A percentile compares a stretch with the other conserved stretches of the same genome.
Conservation (phyloP, 306 rosid species). For the Ceratonia siliqua region DNA sequence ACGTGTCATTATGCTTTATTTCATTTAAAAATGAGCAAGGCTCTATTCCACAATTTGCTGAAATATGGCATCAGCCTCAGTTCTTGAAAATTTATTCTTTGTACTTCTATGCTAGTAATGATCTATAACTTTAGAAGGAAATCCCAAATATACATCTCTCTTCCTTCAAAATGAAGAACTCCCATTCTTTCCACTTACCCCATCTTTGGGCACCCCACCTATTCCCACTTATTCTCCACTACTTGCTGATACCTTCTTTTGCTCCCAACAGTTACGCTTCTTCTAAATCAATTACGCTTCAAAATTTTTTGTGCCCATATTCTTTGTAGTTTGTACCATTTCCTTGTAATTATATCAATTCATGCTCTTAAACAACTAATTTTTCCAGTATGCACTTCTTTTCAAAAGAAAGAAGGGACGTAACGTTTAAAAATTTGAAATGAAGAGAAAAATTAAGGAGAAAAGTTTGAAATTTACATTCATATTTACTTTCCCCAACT, state of each 20-base stretch:
- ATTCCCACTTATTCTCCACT: neutral
- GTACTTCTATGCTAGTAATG: neutral
- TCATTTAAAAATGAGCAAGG: slow-evolving; percentile 1
- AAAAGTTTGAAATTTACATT: neutral
- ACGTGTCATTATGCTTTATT: neutral
- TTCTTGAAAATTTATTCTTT: neutral
- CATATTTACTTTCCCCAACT: neutral
- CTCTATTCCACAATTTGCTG: slow-evolving; percentile 18
- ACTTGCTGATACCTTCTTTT: neutral
- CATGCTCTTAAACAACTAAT: neutral
- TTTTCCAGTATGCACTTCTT: neutral
- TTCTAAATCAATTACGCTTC: slow-evolving; percentile 4
- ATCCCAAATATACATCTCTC: slow-evolving; percentile 9
- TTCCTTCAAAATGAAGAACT: neutral
- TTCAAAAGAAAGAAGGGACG: slow-evolving; percentile 3
- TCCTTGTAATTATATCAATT: neutral
- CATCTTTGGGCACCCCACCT: neutral
- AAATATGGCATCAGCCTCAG: slow-evolving; percentile 5
- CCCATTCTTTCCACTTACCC: neutral
- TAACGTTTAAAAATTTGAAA: slow-evolving; percentile 3
- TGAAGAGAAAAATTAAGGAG: neutral
- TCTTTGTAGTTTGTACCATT: slow-evolving; percentile 11
- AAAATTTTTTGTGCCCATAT: neutral
- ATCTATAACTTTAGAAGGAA: neutral
- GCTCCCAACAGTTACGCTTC: neutral